Conservation (phyloP, 495 filamentous ascomycete species). For the Chaetomium tenue region DNA sequence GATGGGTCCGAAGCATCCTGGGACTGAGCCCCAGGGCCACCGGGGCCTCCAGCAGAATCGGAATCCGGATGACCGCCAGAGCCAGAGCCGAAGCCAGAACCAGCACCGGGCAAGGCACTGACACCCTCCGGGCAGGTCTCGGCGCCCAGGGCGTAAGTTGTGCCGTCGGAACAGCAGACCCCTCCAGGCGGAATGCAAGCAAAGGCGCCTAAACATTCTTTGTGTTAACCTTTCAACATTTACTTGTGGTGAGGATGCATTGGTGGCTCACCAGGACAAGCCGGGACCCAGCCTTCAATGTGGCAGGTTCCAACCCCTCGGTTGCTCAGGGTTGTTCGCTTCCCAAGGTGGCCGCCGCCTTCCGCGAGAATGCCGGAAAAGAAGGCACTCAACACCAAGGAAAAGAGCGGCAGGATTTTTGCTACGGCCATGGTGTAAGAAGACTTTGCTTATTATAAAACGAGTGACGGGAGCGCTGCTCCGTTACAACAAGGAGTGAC, state of each 20-base stretch:
- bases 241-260: neutral
- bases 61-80: neutral
- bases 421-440: neutral
- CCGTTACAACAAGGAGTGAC: neutral
- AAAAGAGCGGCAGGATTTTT: neutral
- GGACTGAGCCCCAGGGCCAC: neutral
- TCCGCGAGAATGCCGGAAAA: neutral
- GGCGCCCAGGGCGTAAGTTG: slow-evolving; percentile 11
- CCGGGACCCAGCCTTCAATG: slow-evolving; percentile 19
- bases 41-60: neutral
- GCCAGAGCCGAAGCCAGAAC: neutral
- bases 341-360: neutral
- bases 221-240: neutral
- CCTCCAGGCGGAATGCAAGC: slow-evolving; percentile 19
- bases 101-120: neutral
- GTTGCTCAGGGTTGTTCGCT: neutral
- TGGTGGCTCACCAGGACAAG: slow-evolving; percentile 17
- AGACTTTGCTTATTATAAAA: neutral
- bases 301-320: neutral
- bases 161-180: slow-evolving; percentile 24
- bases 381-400: slow-evolving; percentile 1
- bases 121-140: slow-evolving; percentile 17
- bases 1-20: neutral
- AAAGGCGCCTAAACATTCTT: slow-evolving; percentile 7
- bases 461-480: neutral